Base-by-base conservation (phyloP, 495 filamentous ascomycete genomes). In the Talaromyces ruber region DNA sequence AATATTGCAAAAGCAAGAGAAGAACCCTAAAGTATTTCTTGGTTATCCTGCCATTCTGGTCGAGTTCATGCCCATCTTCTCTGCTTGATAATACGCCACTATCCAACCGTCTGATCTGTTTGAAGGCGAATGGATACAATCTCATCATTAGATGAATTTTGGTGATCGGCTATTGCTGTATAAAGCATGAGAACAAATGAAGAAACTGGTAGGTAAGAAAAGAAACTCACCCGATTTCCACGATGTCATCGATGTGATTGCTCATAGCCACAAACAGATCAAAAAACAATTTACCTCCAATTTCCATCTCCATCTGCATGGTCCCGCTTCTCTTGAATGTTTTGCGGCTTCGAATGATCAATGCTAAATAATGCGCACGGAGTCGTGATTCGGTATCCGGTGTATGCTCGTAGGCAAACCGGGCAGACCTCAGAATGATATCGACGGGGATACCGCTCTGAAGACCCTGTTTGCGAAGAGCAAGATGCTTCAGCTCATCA, bases 271-370 rank as follows among this genome's bases (percentile, higher is more conserved):
- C 92, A 75, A 96, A 97, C 73, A 97, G 81, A 82, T 96, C 92
- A 78, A 97, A 97, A 82, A 96, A 97, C 72, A 96, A 82, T 79
- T 89, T 86, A 70, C 86, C 91, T 64, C 90, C 90, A 73, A 85
- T 86, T 77, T 95, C 89, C 92, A 97, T 96, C 82, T 97, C 92
- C 80, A 88, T 86, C 84, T 96, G 91, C 92, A 97, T 93, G 68
- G 91, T 96, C 72, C 91, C 92, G 78, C 92, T 96, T 74, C 86
- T 84, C 86, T 95, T 96, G 80, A 97, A 97, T 66, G 88, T 93
- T 81, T 90, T 89, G 73, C 92, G 89, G 78, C 87, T 90, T 74
- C 91, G 84, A 80, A 97, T 95, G 72, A 97, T 94, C 74, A 96
- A 85, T 69, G 91, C 90, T 71, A 97, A 84, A 81, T 94, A 96